These are phyloP conservation scores for Colletotrichum musae DNA, from an alignment of 2,329 filamentous ascomycete species.

Conservation along the genomic window DNA sequence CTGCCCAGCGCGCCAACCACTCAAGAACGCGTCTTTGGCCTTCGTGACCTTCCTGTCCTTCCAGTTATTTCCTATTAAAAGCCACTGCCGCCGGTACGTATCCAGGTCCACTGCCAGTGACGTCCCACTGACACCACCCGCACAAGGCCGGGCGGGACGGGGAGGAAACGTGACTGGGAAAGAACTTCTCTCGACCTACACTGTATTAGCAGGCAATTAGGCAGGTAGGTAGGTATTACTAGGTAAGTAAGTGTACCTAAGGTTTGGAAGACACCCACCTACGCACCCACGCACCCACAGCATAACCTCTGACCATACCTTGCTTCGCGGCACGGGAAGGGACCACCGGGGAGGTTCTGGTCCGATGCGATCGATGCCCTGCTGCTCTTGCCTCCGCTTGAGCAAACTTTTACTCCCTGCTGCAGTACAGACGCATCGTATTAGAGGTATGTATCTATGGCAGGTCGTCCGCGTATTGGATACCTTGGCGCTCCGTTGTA, in stretches of 20 bases:
- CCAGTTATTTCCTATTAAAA: not conserved
- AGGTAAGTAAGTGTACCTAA: too few relatives aligned
- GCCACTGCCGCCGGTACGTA: not conserved
- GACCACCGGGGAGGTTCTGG: not conserved
- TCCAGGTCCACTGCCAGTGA: constrained; percentile 34
- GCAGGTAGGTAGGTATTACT: too few relatives aligned
- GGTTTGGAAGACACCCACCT: not conserved
- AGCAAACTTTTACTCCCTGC: constrained; percentile 20
- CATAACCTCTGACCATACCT: too few relatives aligned
- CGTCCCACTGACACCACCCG: constrained; percentile 33
- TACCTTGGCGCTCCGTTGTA: constrained; percentile 7
- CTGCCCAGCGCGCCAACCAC: not conserved
- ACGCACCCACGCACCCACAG: not conserved
- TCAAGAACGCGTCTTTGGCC: constrained; percentile 5
- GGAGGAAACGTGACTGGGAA: not conserved
- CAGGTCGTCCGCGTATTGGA: not conserved
- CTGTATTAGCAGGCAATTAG: too few relatives aligned
- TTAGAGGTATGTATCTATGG: too few relatives aligned
- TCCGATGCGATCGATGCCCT: constrained; percentile 27
- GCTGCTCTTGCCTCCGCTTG: not conserved
- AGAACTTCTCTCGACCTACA: too few relatives aligned
- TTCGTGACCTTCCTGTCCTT: constrained; percentile 24
- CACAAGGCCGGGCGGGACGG: constrained; percentile 9
- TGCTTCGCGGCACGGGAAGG: not conserved
- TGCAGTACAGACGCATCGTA: not conserved